These are phyloP conservation scores for Pseudocercospora pini-densiflorae DNA, from an alignment of 2,329 filamentous ascomycete genomes.

Conservation along the genomic window DNA sequence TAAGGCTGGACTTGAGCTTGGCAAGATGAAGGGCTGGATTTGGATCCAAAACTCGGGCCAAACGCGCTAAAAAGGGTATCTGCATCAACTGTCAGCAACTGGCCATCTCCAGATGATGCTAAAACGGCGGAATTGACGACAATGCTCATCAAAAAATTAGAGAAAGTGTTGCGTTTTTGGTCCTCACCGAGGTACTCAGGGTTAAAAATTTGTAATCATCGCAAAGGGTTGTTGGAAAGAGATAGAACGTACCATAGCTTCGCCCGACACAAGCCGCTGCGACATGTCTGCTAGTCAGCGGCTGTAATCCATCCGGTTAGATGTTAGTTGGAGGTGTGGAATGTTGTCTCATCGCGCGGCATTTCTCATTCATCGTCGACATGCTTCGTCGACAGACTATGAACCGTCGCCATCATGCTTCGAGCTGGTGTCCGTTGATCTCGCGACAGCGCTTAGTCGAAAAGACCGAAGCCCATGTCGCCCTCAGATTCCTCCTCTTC, in stretches of 20 bases:
- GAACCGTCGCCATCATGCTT: conserved; percentile 13
- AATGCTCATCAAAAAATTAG: not conserved
- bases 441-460: conserved; percentile 50
- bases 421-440: not conserved
- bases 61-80: not conserved
- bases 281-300: not conserved
- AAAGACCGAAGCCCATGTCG: conserved; percentile 60
- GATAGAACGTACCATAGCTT: conserved; percentile 42
- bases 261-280: not conserved
- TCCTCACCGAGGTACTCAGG: conserved; percentile 63
- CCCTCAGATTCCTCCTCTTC: conserved; percentile 64
- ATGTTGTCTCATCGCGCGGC: conserved; percentile 14
- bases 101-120: too few species aligned
- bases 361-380: conserved; percentile 30
- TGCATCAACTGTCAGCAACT: not conserved
- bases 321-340: not conserved
- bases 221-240: conserved; percentile 25
- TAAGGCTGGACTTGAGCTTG: conserved; percentile 47
- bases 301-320: not conserved
- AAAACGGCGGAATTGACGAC: too few species aligned
- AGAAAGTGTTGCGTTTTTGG: conserved; percentile 70
- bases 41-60: not conserved
- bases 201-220: conserved; percentile 73
- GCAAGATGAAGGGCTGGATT: not conserved
- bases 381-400: conserved; percentile 22